phyloP scores from a whole-genome alignment of 2,329 filamentous ascomycete species.

The Epichloe scottii region DNA sequence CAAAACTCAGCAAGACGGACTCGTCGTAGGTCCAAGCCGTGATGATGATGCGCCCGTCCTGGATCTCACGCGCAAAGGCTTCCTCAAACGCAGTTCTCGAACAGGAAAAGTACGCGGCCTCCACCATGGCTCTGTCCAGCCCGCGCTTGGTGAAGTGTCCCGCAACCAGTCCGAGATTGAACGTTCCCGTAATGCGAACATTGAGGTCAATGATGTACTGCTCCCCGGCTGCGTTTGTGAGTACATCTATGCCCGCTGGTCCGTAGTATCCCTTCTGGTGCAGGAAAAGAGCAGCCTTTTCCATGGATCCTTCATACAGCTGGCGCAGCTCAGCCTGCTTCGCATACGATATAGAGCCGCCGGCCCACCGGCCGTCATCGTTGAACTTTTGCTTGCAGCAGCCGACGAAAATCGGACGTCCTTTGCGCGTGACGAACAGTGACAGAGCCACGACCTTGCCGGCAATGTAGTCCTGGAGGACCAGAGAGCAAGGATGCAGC shows the following conservation, averaged over 20 bases:
- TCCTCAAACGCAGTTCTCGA: constrained; percentile 4
- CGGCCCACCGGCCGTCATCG: no score
- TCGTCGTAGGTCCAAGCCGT: constrained; percentile 4
- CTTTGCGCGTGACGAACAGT: no score
- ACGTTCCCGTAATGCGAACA: constrained; percentile 2
- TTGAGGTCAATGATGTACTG: constrained; percentile 6
- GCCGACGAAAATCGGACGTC: no score
- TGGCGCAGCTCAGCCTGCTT: no score
- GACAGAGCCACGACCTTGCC: neutral
- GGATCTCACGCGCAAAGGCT: neutral
- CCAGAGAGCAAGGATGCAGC: constrained; percentile 1
- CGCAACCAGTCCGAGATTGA: neutral
- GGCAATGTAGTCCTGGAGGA: constrained; percentile 3
- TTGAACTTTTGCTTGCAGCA: no score
- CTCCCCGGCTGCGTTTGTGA: neutral
- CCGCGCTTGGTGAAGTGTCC: constrained; percentile 4
- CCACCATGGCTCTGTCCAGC: constrained; percentile 1
- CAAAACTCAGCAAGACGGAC: neutral
- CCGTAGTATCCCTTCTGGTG: constrained; percentile 5
- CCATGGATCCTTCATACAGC: no score
- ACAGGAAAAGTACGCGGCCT: constrained; percentile 1
- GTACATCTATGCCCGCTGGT: constrained; percentile 3
- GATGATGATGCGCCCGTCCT: constrained; percentile 3
- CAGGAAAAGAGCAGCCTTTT: neutral
- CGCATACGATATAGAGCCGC: no score